These are phyloP conservation scores for Penicillium decumbens DNA, from an alignment of 2,329 filamentous ascomycete genomes.

Conservation along the genomic window DNA sequence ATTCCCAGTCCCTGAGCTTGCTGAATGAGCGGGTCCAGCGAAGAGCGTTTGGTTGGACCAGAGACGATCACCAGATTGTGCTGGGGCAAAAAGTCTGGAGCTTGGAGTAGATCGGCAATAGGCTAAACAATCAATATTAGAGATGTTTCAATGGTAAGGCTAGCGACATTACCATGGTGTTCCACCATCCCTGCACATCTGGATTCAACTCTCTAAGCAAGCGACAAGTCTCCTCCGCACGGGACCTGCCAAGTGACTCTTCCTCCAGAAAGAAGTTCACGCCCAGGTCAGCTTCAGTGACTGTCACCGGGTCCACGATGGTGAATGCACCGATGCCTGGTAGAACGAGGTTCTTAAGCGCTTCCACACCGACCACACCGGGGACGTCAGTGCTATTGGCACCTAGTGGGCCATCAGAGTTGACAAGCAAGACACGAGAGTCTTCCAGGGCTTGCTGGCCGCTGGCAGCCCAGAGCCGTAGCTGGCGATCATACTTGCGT, in stretches of 20 bases:
- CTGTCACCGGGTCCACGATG: slow-evolving; percentile 73
- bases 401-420: slow-evolving; percentile 53
- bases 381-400: slow-evolving; percentile 49
- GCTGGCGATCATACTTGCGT: slow-evolving; percentile 87
- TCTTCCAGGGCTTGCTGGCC: slow-evolving; percentile 88
- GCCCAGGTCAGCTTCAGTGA: slow-evolving; percentile 79
- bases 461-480: slow-evolving; percentile 88
- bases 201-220: slow-evolving; percentile 85
- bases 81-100: slow-evolving; percentile 38
- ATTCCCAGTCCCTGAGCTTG: slow-evolving; percentile 56
- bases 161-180: slow-evolving; percentile 48
- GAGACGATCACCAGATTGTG: slow-evolving; percentile 61
- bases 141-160: neutral
- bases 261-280: slow-evolving; percentile 97
- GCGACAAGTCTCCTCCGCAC: slow-evolving; percentile 72
- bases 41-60: slow-evolving; percentile 53
- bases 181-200: slow-evolving; percentile 74
- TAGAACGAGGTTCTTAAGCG: slow-evolving; percentile 93
- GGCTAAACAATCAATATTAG: slow-evolving; percentile 19
- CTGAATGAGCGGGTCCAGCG: slow-evolving; percentile 48
- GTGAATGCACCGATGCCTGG: slow-evolving; percentile 89
- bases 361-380: slow-evolving; percentile 84
- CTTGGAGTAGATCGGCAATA: slow-evolving; percentile 37
- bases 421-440: slow-evolving; percentile 84
- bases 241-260: slow-evolving; percentile 66